Evolutionary conservation across 345 rosid species (phyloP).

Genomic region (Noccaea caerulescens): DNA sequence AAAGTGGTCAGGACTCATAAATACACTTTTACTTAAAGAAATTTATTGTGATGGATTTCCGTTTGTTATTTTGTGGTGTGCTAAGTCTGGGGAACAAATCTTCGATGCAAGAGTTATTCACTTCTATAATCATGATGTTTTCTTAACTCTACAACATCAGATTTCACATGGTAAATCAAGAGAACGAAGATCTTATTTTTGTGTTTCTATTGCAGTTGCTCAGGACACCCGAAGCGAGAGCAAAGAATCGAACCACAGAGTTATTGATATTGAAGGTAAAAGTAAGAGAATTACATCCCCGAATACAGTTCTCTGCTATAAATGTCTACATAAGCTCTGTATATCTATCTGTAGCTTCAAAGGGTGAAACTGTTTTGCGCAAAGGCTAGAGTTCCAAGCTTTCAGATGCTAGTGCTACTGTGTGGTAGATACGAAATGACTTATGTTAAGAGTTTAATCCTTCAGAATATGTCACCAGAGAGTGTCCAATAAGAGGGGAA

Average conservation of each 20-base stretch:
- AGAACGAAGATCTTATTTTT: neutral
- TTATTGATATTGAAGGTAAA: constrained; percentile 39
- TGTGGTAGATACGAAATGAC: constrained; percentile 5
- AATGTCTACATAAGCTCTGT: neutral
- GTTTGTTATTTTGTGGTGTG: neutral
- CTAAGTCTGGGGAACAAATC: neutral
- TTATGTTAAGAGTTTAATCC: constrained; percentile 18
- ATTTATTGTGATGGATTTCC: neutral
- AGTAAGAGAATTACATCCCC: neutral
- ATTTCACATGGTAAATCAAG: constrained; percentile 1
- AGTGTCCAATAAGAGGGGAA: constrained; percentile 20
- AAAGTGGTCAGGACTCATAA: neutral
- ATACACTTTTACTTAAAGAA: neutral
- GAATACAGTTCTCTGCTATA: neutral
- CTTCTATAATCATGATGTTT: neutral
- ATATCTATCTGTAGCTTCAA: constrained; percentile 3
- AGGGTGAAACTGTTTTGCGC: constrained; percentile 11
- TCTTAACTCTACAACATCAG: neutral
- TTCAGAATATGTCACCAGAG: constrained; percentile 17
- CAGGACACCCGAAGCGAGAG: constrained; percentile 11
- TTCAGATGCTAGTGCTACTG: constrained; percentile 34
- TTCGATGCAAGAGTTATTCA: constrained; percentile 14
- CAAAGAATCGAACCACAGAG: constrained; percentile 1
- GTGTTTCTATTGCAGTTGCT: constrained; percentile 28
- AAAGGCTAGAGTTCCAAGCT: constrained; percentile 20